These are phyloP conservation scores for Lentinus brumalis DNA, from an alignment of 768 basidiomycete genomes.

Conservation along the genomic window DNA sequence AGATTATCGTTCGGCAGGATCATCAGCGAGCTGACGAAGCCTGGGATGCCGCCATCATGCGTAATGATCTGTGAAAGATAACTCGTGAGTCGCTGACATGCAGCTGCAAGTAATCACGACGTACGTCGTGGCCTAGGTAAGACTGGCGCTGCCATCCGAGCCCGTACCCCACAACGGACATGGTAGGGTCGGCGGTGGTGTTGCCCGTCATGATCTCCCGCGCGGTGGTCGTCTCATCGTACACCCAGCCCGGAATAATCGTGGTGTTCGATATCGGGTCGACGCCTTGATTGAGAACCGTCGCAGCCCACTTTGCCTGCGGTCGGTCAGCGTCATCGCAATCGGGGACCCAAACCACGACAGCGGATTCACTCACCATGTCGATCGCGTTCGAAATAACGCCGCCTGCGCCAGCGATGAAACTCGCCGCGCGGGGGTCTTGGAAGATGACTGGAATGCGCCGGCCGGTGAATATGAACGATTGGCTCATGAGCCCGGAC, in stretches of 20 bases:
- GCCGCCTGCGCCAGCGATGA: conserved; percentile 43
- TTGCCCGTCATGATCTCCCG: conserved; percentile 28
- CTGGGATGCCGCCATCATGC: conserved; percentile 39
- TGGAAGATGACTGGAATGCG: conserved; percentile 36
- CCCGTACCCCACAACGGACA: conserved; percentile 41
- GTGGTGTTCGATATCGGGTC: conserved; percentile 32
- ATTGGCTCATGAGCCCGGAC: conserved; percentile 36
- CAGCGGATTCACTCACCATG: conserved; percentile 35
- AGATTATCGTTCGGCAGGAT: conserved; percentile 40
- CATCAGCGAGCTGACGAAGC: conserved; percentile 32
- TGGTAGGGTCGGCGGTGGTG: conserved; percentile 4
- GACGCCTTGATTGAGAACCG: conserved; percentile 38
- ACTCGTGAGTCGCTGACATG: no score
- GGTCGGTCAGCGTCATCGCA: not conserved
- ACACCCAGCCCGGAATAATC: conserved; percentile 36
- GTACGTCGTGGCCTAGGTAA: conserved; percentile 44
- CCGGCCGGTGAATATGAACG: conserved; percentile 36
- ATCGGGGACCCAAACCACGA: not conserved
- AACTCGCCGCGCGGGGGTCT: conserved; percentile 12
- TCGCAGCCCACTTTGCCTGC: conserved; percentile 43
- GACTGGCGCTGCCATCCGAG: conserved; percentile 45
- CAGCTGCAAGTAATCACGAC: not conserved
- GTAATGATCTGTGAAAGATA: conserved; percentile 32
- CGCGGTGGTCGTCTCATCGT: conserved; percentile 35
- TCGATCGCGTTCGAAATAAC: conserved; percentile 46